Conservation (phyloP, 1,284 basidiomycete species). For the Boletus sp. region DNA sequence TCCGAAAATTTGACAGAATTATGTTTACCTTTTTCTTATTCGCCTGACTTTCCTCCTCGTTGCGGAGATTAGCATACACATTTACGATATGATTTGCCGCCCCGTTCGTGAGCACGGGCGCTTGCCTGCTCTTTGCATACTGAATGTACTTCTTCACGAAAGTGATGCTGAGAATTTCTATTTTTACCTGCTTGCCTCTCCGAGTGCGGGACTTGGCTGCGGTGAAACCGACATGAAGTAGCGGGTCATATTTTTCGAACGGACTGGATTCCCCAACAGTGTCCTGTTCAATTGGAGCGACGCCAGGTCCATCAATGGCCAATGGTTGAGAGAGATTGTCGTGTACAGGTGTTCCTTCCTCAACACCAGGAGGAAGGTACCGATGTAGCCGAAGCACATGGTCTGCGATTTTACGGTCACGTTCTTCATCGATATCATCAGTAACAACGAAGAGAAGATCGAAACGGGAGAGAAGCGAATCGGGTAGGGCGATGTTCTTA, state of each 20-base stretch:
- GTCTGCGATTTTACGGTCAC: constrained; percentile 94
- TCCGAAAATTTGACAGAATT: constrained; percentile 1
- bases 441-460: constrained; percentile 98
- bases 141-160: constrained; percentile 99
- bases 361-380: constrained; percentile 92
- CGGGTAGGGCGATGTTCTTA: constrained; percentile 97
- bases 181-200: constrained; percentile 59
- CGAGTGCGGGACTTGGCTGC: constrained; percentile 53
- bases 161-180: constrained; percentile 86
- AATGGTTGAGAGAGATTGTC: constrained; percentile 89
- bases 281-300: constrained; percentile 51
- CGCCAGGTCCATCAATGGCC: constrained; percentile 73
- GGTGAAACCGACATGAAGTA: constrained; percentile 83
- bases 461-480: constrained; percentile 98
- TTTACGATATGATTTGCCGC: constrained; percentile 94
- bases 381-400: constrained; percentile 98
- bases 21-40: constrained; percentile 81
- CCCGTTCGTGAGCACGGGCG: constrained; percentile 86
- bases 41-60: constrained; percentile 81
- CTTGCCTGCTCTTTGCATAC: constrained; percentile 87
- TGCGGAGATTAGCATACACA: constrained; percentile 89
- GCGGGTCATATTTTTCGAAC: constrained; percentile 95
- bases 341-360: constrained; percentile 87
- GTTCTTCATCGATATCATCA: constrained; percentile 93
- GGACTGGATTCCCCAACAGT: constrained; percentile 63